phyloP scores from a whole-genome alignment of 2,329 filamentous ascomycete species.

The Botrytis fabae region DNA sequence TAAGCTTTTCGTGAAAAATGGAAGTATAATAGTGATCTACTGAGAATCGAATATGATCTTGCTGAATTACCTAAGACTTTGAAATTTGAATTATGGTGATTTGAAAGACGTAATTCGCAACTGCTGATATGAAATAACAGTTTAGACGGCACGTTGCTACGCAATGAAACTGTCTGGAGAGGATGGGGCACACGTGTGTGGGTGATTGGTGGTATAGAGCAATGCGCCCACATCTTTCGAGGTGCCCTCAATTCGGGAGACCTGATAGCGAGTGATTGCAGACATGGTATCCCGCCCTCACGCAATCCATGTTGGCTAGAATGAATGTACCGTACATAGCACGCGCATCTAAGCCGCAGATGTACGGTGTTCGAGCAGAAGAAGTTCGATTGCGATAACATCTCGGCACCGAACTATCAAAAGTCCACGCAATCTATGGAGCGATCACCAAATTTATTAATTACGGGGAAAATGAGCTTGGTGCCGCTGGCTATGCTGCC shows the following conservation, averaged over 20 bases:
- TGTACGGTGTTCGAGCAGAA: not conserved
- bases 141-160: too few relatives aligned
- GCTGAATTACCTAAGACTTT: not conserved
- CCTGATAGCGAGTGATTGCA: not conserved
- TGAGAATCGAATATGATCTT: not conserved
- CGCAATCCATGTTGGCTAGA: not conserved
- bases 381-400: not conserved
- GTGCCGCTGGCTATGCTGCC: not conserved
- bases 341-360: not conserved
- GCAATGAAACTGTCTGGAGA: too few relatives aligned
- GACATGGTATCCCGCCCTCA: not conserved
- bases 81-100: not conserved
- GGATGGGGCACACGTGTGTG: not conserved
- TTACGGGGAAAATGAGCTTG: not conserved
- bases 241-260: not conserved
- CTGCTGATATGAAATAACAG: too few relatives aligned
- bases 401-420: not conserved
- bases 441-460: not conserved
- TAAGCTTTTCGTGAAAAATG: not conserved
- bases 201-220: not conserved
- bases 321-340: not conserved
- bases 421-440: not conserved
- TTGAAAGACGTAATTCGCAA: not conserved
- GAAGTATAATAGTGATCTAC: not conserved
- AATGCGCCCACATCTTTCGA: not conserved